phyloP scores from a whole-genome alignment of 2,329 filamentous ascomycete genomes.

The Didymella segeticola region DNA sequence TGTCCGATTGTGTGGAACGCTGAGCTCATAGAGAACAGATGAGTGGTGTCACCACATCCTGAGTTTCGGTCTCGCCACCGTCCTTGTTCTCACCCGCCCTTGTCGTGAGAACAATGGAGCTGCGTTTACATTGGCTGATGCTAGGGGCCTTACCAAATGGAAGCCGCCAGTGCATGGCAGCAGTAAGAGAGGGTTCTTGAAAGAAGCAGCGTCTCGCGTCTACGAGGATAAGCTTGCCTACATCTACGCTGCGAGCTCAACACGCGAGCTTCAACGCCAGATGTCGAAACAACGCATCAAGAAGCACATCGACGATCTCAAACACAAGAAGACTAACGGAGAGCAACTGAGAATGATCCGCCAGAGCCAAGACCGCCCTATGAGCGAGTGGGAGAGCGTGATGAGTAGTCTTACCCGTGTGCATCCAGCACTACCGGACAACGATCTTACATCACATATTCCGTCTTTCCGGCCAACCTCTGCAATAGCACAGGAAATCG shows the following conservation, averaged over 20 bases:
- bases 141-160: conserved; percentile 66
- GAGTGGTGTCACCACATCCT: conserved; percentile 68
- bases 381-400: conserved; percentile 49
- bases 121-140: conserved; percentile 61
- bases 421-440: conserved; percentile 23
- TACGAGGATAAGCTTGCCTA: conserved; percentile 61
- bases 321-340: conserved; percentile 44
- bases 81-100: conserved; percentile 59
- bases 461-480: conserved; percentile 33
- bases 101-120: conserved; percentile 47
- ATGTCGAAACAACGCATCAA: conserved; percentile 53
- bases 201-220: conserved; percentile 65
- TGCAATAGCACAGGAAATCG: conserved; percentile 23
- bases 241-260: conserved; percentile 41
- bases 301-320: conserved; percentile 53
- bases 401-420: conserved; percentile 38
- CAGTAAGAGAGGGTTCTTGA: conserved; percentile 64
- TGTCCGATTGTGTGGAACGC: background rate
- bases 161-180: conserved; percentile 53
- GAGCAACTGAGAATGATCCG: conserved; percentile 44
- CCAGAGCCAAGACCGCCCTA: conserved; percentile 52
- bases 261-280: conserved; percentile 48
- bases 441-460: conserved; percentile 42
- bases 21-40: conserved; percentile 49
- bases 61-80: conserved; percentile 63